Conservation (phyloP, 163 green algal genomes). For the Scenedesmus sp. region DNA sequence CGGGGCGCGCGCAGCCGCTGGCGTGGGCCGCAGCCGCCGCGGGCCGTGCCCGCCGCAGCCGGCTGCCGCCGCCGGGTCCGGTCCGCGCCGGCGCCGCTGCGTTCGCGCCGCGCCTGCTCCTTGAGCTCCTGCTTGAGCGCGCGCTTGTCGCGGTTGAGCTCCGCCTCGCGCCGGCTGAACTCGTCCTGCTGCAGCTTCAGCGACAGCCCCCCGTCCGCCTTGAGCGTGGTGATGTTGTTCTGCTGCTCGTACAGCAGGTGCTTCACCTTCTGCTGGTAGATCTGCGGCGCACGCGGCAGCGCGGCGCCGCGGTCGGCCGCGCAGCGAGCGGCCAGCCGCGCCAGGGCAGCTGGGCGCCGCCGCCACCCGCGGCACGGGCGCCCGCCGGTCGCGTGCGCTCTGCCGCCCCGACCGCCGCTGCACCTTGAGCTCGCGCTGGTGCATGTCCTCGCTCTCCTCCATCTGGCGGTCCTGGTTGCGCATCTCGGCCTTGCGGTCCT, state of each 20-base stretch:
- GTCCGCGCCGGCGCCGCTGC: neutral
- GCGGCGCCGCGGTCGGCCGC: too few relatives aligned
- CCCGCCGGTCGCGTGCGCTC: too few relatives aligned
- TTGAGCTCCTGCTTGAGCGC: conserved; percentile 83
- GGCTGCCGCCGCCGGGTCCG: neutral
- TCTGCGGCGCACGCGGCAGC: conserved; percentile 64
- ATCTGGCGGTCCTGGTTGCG: conserved; percentile 89
- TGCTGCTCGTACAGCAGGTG: conserved; percentile 95
- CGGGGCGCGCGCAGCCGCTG: neutral
- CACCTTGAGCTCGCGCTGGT: conserved; percentile 90
- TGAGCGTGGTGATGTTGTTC: conserved; percentile 87
- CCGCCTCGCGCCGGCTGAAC: conserved; percentile 66
- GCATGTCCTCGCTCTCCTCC: conserved; percentile 90
- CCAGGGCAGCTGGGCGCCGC: too few relatives aligned
- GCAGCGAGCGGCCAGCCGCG: too few relatives aligned
- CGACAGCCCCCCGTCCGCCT: conserved; percentile 82
- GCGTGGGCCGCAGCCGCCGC: neutral
- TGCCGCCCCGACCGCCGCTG: neutral
- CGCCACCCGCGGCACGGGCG: too few relatives aligned
- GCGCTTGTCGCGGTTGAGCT: conserved; percentile 84
- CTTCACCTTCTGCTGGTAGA: conserved; percentile 97
- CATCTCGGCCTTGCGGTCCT: conserved; percentile 81
- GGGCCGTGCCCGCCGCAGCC: neutral
- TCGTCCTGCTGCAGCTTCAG: conserved; percentile 82
- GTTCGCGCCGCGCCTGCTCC: conserved; percentile 68